Evolutionary conservation across 345 rosid genomes (phyloP).

Genomic region (Orychophragmus violaceus): DNA sequence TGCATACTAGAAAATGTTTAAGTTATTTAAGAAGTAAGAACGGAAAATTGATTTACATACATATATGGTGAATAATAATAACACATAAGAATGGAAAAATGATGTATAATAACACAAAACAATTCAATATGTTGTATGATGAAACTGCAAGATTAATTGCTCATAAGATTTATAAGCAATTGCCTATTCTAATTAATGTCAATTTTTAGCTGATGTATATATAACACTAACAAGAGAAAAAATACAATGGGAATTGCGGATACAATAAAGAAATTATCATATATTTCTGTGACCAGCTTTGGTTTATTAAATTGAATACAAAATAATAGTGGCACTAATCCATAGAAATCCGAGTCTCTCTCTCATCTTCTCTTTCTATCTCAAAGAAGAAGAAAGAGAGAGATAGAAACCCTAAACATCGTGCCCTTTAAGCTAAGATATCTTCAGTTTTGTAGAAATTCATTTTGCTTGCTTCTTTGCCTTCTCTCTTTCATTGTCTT

Average conservation of each 20-base stretch:
- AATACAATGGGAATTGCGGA: neutral
- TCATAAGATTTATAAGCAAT: neutral
- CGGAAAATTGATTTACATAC: neutral
- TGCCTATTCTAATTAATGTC: neutral
- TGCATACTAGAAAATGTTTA: neutral
- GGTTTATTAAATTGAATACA: constrained; percentile 26
- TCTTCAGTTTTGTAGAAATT: constrained; percentile 25
- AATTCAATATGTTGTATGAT: neutral
- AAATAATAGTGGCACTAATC: constrained; percentile 39
- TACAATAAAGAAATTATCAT: constrained; percentile 20
- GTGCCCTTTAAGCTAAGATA: constrained; percentile 64
- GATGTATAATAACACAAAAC: neutral
- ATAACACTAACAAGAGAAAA: neutral
- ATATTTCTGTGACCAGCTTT: constrained; percentile 49
- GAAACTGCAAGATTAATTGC: neutral
- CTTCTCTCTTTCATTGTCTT: constrained; percentile 35
- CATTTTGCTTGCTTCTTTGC: constrained; percentile 30
- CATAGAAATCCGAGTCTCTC: constrained; percentile 24
- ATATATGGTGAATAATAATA: too few relatives aligned
- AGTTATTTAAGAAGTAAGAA: neutral
- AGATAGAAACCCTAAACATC: constrained; percentile 39
- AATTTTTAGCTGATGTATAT: neutral
- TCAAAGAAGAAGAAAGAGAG: constrained; percentile 29
- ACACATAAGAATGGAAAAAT: neutral
- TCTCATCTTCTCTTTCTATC: constrained; percentile 18